Evolutionary conservation across 805 yeast species (phyloP).

Genomic region (Cyberlindnera xylosilytica): DNA sequence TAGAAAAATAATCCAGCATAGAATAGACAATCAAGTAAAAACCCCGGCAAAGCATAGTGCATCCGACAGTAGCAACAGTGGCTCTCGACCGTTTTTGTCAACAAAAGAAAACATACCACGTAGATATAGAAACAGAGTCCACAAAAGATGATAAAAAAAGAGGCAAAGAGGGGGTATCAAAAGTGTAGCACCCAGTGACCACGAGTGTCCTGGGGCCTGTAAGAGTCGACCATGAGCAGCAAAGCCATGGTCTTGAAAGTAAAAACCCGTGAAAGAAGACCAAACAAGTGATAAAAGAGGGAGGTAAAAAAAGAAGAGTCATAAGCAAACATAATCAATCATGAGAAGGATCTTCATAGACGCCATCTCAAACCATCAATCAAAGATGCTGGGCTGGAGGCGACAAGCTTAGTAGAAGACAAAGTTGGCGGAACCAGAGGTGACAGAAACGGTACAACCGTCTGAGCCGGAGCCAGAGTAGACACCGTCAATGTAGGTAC

Average conservation of each 20-base stretch:
- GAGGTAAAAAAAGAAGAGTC: not conserved
- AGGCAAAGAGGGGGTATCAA: not conserved
- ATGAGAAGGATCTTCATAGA: no score
- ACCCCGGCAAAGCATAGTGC: not conserved
- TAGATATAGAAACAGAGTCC: not conserved
- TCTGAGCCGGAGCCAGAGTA: constrained; percentile 65
- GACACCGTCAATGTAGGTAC: constrained; percentile 75
- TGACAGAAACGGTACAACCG: constrained; percentile 76
- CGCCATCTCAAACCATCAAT: no score
- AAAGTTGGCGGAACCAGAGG: constrained; percentile 57
- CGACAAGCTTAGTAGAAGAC: constrained; percentile 40
- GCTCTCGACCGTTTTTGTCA: not conserved
- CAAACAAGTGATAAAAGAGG: not conserved
- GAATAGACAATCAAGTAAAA: not conserved
- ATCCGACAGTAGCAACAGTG: not conserved
- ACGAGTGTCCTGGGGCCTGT: no score
- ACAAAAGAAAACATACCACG: no score
- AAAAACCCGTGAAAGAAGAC: not conserved
- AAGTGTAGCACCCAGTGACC: no score
- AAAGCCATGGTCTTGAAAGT: not conserved
- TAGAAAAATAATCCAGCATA: not conserved
- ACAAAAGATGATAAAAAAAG: not conserved
- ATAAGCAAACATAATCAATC: no score
- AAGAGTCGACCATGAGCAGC: no score
- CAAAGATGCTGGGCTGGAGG: not conserved